Evolutionary conservation across 2,329 filamentous ascomycete genomes (phyloP), one percentile per base, ranked within the genome.

Genomic region (Aspergillus pseudotamarii): DNA sequence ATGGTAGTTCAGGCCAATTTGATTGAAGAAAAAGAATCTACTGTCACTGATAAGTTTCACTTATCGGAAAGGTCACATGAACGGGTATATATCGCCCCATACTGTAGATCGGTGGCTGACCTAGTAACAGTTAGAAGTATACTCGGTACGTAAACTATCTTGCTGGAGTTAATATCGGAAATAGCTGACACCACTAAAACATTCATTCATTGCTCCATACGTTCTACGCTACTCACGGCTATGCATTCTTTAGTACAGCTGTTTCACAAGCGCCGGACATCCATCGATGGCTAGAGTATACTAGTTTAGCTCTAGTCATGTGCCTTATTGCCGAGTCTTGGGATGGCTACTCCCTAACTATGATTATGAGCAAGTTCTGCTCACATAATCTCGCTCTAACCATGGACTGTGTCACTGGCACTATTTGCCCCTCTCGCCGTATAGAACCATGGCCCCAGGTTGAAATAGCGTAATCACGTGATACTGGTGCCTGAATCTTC

Each of bases 61-160:
- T 41, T 45, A 58, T 32, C 34, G 8, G 36, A n/a, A 38, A 10
- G 28, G 65, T 69, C 67, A 69, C 67, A 68, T 69, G 67, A 68
- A 58, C 59, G 46, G 59, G 51, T 43, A 21, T 28, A n/a, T 21
- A 51, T 59, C 57, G 57, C 58, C 58, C 58, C 57, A 51, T 59
- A 32, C 10, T 41, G 23, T 28, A 51, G 28, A 30, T 50, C 46
- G 2, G 46, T 28, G 45, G 45, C 26, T 36, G 14, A 16, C 34
- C 34, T 36, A 26, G 23, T 26, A 36, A 36, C 34, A 36, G 4
- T 5, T 26, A 26, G 26, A 34, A 41, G 16, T 41, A 41, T 41
- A 41, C 8, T 4, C 4, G 26, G 26, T 26, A 26, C 4, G 26
- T 26, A 26, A 26, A 6, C 14, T 36, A 41, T 41, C 19, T n/a